Evolutionary conservation across 2,329 filamentous ascomycete species (phyloP), one percentile per base, ranked within the genome.

Genomic region (Claviceps capensis): DNA sequence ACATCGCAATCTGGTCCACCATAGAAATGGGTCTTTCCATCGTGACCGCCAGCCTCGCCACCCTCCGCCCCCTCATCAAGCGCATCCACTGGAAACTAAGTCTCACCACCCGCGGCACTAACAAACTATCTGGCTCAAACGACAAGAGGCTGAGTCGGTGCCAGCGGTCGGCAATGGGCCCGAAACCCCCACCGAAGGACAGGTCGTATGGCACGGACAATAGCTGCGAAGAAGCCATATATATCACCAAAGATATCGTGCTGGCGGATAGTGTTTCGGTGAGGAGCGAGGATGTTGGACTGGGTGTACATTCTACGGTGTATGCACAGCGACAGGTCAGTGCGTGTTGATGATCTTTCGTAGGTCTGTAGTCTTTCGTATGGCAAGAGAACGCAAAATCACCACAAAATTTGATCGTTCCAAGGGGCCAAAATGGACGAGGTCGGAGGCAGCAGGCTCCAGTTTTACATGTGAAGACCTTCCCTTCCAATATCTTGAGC

Each of bases 1-100:
- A 69, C 53, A 70, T 74, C 48, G 72, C 72, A 16, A 71, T 76
- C 56, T 76, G 72, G 72, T 74, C 72, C 1, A 71, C 68, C 0
- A 62, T 70, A 6, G 75, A 77, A 51, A 64, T 70, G 38, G 71
- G 70, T 13, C 65, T 77, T 1, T 71, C 72, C 47, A 70, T 77
- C 56, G 69, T 69, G 6, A 74, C 73, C 7, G 71, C 70, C n/a
- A 69, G 68, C 23, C 65, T 73, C 6, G 70, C 72, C 5, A 75
- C 73, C 0, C 63, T 76, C 5, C 69, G 72, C 0, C 74, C 74
- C 0, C 63, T 77, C 1, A 52, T 69, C 54, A 67, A 66, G 51
- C 36, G 58, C 26, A 45, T 71, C 43, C 62, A 59, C 49, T 61
- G 66, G 52, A 37, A 59, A 34, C 47, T 71, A 41, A 62, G 59